These are phyloP conservation scores for Penicillium polonicum DNA, from an alignment of 2,329 filamentous ascomycete genomes.

Conservation along the genomic window DNA sequence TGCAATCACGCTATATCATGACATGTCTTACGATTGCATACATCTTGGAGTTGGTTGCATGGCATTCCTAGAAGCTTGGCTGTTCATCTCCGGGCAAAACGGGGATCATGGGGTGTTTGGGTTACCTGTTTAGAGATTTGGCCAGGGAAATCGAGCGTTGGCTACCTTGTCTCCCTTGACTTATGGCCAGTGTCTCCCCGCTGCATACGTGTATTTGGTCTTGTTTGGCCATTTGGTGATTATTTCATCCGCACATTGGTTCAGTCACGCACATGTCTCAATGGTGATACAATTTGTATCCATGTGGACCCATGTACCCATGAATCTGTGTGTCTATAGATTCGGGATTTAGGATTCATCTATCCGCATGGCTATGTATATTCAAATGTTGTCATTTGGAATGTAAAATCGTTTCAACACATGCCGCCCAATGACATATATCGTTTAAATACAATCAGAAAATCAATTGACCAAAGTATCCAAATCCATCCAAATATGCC, in stretches of 20 bases:
- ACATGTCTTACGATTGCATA: slow-evolving; percentile 40
- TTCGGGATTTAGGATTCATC: neutral
- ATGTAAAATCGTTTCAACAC: neutral
- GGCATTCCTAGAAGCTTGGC: slow-evolving; percentile 25
- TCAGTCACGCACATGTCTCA: neutral
- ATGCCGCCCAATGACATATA: neutral
- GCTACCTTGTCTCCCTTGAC: neutral
- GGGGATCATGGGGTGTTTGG: slow-evolving; percentile 23
- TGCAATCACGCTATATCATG: slow-evolving; percentile 14
- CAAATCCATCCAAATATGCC: neutral
- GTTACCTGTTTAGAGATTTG: neutral
- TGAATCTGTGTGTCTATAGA: neutral
- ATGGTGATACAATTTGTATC: neutral
- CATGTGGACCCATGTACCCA: neutral
- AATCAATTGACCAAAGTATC: neutral
- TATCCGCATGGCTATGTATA: neutral
- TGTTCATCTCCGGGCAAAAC: slow-evolving; percentile 16
- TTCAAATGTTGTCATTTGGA: neutral
- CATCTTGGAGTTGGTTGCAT: slow-evolving; percentile 36
- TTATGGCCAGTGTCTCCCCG: neutral
- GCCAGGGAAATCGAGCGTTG: neutral
- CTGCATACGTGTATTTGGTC: neutral
- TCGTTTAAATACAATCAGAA: neutral
- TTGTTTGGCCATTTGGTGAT: neutral
- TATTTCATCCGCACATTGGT: neutral